These are phyloP conservation scores for Aspergillus taichungensis DNA, from an alignment of 495 filamentous ascomycete genomes.

Conservation along the genomic window DNA sequence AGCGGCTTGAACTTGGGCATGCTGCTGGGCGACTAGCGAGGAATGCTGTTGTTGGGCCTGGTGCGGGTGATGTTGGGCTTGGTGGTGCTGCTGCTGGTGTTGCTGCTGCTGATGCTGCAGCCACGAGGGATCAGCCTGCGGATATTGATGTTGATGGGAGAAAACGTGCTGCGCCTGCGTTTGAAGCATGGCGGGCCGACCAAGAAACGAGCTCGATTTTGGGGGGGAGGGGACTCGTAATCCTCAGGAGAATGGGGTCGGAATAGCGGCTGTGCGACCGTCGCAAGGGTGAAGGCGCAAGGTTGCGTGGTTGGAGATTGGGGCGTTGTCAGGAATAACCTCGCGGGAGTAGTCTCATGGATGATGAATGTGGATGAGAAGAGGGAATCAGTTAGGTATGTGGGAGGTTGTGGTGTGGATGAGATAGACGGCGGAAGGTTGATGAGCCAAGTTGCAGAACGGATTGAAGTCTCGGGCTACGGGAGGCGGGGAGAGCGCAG, in stretches of 20 bases:
- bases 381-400: background rate
- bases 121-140: conserved; percentile 68
- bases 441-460: conserved; percentile 3
- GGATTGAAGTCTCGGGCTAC: conserved; percentile 11
- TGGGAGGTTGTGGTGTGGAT: background rate
- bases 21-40: conserved; percentile 43
- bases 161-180: conserved; percentile 53
- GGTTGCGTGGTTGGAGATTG: conserved; percentile 6
- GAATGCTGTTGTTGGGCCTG: conserved; percentile 41
- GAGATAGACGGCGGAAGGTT: conserved; percentile 3
- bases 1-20: conserved; percentile 52
- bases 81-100: conserved; percentile 54
- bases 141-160: conserved; percentile 75
- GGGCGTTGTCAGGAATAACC: conserved; percentile 17
- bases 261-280: conserved; percentile 13
- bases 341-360: background rate
- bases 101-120: conserved; percentile 59
- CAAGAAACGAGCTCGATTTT: conserved; percentile 9
- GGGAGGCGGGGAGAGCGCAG: conserved; percentile 22
- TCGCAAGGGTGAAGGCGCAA: conserved; percentile 3
- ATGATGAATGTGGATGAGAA: too few relatives aligned
- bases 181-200: conserved; percentile 39
- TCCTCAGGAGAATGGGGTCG: conserved; percentile 25
- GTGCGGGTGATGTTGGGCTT: conserved; percentile 52
- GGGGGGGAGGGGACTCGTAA: conserved; percentile 25